Conservation (phyloP, 768 basidiomycete species). For the Boletus bicolor region DNA sequence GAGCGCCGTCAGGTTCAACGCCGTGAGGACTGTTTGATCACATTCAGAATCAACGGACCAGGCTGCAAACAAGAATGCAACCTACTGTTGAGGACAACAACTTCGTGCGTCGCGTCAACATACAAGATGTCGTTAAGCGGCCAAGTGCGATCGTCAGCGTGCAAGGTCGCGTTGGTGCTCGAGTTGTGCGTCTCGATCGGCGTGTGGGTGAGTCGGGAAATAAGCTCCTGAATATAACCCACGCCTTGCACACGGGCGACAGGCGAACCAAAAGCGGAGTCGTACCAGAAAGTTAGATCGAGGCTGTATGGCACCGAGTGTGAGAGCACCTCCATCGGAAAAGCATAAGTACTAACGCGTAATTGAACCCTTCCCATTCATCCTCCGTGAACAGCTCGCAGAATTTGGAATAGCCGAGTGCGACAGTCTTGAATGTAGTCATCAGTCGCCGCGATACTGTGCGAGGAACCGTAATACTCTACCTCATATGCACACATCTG, state of each 20-base stretch:
- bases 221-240: slow-evolving; percentile 79
- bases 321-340: background rate
- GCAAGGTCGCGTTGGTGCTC: slow-evolving; percentile 80
- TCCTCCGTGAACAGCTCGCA: slow-evolving; percentile 87
- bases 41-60: background rate
- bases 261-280: slow-evolving; percentile 79
- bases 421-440: slow-evolving; percentile 66
- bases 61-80: background rate
- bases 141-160: slow-evolving; percentile 66
- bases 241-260: slow-evolving; percentile 72
- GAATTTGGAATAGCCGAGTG: slow-evolving; percentile 87
- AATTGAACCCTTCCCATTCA: slow-evolving; percentile 93
- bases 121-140: slow-evolving; percentile 71
- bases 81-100: slow-evolving; percentile 82
- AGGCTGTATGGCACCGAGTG: slow-evolving; percentile 7
- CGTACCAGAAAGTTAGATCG: slow-evolving; percentile 42
- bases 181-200: slow-evolving; percentile 70
- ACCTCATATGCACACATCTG: slow-evolving; percentile 87
- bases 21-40: slow-evolving; percentile 61
- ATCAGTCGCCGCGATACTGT: background rate
- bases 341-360: slow-evolving; percentile 50
- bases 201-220: slow-evolving; percentile 78
- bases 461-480: background rate
- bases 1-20: slow-evolving; percentile 77
- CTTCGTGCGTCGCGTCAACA: slow-evolving; percentile 89